phyloP scores from a whole-genome alignment of 2,329 filamentous ascomycete genomes.

The Cercospora berteroae region DNA sequence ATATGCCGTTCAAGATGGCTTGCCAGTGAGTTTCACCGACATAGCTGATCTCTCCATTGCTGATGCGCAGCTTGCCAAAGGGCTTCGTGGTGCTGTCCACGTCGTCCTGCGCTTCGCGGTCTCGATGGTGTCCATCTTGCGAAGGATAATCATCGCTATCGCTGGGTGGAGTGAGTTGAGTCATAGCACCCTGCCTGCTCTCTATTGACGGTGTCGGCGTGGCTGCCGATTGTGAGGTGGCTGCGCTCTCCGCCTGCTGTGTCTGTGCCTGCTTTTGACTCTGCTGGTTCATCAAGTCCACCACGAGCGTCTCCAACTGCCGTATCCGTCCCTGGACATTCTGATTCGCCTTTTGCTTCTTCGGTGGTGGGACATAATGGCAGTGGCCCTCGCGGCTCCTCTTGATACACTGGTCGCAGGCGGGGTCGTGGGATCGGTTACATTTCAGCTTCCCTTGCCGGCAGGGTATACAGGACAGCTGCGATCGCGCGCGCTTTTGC shows the following conservation, averaged over 20 bases:
- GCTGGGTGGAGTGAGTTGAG: conserved; percentile 34
- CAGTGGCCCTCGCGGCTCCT: conserved; percentile 34
- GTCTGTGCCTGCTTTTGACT: conserved; percentile 9
- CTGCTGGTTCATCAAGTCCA: conserved; percentile 39
- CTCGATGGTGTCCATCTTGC: conserved; percentile 5
- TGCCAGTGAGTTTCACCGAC: conserved; percentile 83
- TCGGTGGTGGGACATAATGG: conserved; percentile 36
- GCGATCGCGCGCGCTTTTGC: conserved; percentile 40
- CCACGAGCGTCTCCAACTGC: conserved; percentile 38
- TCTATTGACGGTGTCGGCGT: neutral
- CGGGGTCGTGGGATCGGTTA: conserved; percentile 35
- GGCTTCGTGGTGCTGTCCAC: conserved; percentile 59
- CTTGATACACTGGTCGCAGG: conserved; percentile 42
- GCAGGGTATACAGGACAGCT: conserved; percentile 39
- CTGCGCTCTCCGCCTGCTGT: conserved; percentile 2
- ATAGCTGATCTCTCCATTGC: conserved; percentile 72
- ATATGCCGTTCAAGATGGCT: conserved; percentile 65
- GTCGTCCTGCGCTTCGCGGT: conserved; percentile 42
- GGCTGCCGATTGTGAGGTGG: neutral
- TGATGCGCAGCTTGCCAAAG: conserved; percentile 79
- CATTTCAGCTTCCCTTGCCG: conserved; percentile 41
- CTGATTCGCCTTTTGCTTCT: conserved; percentile 33
- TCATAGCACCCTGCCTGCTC: conserved; percentile 9
- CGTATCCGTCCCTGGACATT: conserved; percentile 40
- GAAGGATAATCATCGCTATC: conserved; percentile 27